Base-by-base conservation (phyloP, 805 yeast genomes). In the Wickerhamomyces bovis region DNA sequence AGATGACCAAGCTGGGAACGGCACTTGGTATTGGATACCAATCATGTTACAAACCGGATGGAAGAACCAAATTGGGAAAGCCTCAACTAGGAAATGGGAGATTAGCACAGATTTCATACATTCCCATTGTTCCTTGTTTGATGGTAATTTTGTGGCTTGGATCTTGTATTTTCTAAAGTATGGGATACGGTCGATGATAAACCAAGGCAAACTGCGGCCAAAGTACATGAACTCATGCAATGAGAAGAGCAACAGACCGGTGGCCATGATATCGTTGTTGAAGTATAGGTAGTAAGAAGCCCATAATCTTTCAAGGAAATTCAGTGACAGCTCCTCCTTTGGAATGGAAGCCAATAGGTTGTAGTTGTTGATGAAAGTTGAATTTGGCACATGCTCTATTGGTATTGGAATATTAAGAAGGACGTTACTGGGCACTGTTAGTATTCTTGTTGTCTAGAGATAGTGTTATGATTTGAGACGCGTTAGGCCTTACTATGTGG, bases 31-130 rank as follows among this genome's bases (percentile, higher is more conserved):
- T 12, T 81, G 68, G 56, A 94, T 85, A 52, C 95, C 95, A 52
- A 92, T 75, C 57, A 75, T 73, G 60, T 82, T 80, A 70, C 97
- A 88, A 62, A 92, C 70, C 51, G 97, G 96, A 67, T 92, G 97
- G 81, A 92, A 92, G 44, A 89, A 83, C 96, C 97, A 92, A 56
- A 92, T 94, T 47, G 97, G 98, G 51, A 94, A 73, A 6, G 96
- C 96, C 73, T 92, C 99, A 44, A 92, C 95, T 53, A 92, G 68
- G 67, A 89, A 82, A 70, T 92, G 99, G 3, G 95, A 85, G 42
- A 81, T 77, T 46, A 94, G 69, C 28, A 92, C 97, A 25, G 85
- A 72, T 66, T 87, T 85, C 57, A 88, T 73, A 68, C 99, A 92
- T 67, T 87, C 89, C 90, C 95, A 81, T 66, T 92, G 97, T 70